Percentiles rank a stretch among this genome's conserved stretches.
Evolutionary conservation across 2,329 filamentous ascomycete genomes (phyloP).

Genomic region (Ilyonectria sp.): DNA sequence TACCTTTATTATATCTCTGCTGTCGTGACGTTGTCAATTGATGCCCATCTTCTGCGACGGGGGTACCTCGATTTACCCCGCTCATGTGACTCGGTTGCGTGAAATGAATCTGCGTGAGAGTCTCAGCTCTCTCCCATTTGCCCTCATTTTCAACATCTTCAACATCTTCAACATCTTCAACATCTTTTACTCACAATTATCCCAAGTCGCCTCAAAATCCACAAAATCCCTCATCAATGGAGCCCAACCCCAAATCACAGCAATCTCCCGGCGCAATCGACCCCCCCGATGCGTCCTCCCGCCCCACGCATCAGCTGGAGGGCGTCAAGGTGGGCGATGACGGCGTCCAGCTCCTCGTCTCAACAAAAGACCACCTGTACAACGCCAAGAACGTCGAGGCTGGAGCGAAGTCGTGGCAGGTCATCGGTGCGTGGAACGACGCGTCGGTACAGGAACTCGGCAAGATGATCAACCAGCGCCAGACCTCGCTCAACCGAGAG

Average conservation of each 20-base stretch:
- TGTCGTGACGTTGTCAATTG: no score
- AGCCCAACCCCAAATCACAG: background rate
- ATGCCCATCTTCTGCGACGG: no score
- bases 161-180: background rate
- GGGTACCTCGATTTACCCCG: conserved; percentile 9
- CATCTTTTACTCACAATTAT: background rate
- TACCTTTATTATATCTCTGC: background rate
- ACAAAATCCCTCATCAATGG: background rate
- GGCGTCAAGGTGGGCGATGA: conserved; percentile 34
- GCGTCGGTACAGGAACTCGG: conserved; percentile 21
- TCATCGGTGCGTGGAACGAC: conserved; percentile 39
- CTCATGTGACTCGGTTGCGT: conserved; percentile 19
- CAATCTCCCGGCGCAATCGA: background rate
- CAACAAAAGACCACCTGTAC: conserved; percentile 42
- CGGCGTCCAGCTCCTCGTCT: conserved; percentile 39
- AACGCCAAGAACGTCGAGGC: conserved; percentile 31
- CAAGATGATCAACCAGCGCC: conserved; percentile 21
- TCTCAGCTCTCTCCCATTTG: background rate
- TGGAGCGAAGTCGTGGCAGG: conserved; percentile 35
- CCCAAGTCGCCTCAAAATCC: background rate
- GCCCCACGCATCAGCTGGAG: conserved; percentile 13
- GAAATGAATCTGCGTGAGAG: background rate
- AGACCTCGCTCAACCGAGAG: background rate
- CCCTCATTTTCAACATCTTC: background rate
- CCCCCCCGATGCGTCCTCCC: background rate